These are phyloP conservation scores for Domatiomyces globalis DNA, from an alignment of 2,329 filamentous ascomycete genomes.

Conservation along the genomic window DNA sequence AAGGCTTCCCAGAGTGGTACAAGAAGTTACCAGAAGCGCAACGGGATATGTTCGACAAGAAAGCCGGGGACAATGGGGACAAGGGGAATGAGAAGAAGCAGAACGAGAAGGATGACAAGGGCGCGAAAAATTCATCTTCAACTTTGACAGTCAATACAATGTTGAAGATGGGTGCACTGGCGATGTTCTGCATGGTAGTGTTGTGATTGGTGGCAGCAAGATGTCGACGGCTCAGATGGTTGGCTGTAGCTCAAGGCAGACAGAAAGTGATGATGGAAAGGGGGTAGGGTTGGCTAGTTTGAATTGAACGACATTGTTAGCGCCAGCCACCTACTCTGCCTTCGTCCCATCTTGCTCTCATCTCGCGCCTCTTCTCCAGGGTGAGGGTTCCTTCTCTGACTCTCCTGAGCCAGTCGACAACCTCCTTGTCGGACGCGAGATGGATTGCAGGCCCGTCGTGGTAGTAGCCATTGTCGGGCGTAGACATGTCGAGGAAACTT, in stretches of 20 bases:
- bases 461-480: slow-evolving; percentile 24
- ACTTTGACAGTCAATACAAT: background rate
- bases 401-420: slow-evolving; percentile 66
- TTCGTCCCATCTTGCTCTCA: slow-evolving; percentile 90
- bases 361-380: slow-evolving; percentile 67
- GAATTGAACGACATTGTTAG: slow-evolving; percentile 28
- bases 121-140: background rate
- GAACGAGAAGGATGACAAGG: background rate
- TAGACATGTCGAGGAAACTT: slow-evolving; percentile 63
- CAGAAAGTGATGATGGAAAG: background rate
- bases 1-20: background rate
- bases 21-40: background rate
- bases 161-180: background rate
- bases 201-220: background rate
- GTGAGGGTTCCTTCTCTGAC: slow-evolving; percentile 68
- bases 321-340: slow-evolving; percentile 90
- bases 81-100: background rate
- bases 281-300: background rate
- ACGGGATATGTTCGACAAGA: background rate
- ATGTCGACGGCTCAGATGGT: background rate
- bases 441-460: slow-evolving; percentile 23
- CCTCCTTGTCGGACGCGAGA: slow-evolving; percentile 63
- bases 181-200: background rate
- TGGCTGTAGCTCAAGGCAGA: background rate
- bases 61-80: background rate